Conservation (phyloP, 2,329 filamentous ascomycete genomes). For the Penicillium aurantiogriseum region DNA sequence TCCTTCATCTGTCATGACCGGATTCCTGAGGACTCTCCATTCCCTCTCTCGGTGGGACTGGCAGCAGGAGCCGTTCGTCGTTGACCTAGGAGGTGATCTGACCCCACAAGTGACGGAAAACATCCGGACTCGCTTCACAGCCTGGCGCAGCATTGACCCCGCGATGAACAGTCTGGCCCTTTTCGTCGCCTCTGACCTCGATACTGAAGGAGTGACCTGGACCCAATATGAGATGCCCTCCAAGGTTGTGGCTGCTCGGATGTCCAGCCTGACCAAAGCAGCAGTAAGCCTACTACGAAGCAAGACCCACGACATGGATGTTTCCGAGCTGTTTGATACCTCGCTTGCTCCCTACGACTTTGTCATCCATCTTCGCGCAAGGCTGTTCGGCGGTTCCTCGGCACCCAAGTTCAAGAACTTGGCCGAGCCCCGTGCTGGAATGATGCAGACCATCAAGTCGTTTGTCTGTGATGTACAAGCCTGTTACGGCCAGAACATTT, state of each 20-base stretch:
- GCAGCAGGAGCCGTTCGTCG: constrained; percentile 75
- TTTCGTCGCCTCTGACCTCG: constrained; percentile 76
- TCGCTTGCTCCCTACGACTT: constrained; percentile 80
- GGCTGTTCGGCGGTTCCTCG: constrained; percentile 43
- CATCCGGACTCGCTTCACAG: constrained; percentile 71
- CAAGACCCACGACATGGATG: constrained; percentile 54
- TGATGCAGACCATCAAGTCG: constrained; percentile 60
- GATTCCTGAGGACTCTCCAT: constrained; percentile 75
- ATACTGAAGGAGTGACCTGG: constrained; percentile 75
- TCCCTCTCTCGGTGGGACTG: constrained; percentile 90
- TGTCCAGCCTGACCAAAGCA: constrained; percentile 77
- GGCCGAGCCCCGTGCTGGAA: constrained; percentile 52
- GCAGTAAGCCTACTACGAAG: constrained; percentile 63
- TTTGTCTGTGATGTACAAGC: constrained; percentile 67
- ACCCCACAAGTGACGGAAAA: constrained; percentile 58
- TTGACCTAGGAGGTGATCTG: constrained; percentile 69
- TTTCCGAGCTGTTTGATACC: constrained; percentile 67
- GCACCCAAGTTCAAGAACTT: constrained; percentile 73
- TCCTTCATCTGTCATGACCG: constrained; percentile 74
- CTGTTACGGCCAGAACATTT: constrained; percentile 65
- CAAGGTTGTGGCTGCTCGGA: constrained; percentile 78
- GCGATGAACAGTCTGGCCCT: constrained; percentile 79
- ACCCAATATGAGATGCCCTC: constrained; percentile 68
- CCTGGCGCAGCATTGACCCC: constrained; percentile 85
- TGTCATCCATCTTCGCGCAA: constrained; percentile 67